A percentile compares a stretch with the other conserved stretches of the same genome.
phyloP scores from a whole-genome alignment of 2,329 filamentous ascomycete genomes.

The Achaetomium macrosporum region DNA sequence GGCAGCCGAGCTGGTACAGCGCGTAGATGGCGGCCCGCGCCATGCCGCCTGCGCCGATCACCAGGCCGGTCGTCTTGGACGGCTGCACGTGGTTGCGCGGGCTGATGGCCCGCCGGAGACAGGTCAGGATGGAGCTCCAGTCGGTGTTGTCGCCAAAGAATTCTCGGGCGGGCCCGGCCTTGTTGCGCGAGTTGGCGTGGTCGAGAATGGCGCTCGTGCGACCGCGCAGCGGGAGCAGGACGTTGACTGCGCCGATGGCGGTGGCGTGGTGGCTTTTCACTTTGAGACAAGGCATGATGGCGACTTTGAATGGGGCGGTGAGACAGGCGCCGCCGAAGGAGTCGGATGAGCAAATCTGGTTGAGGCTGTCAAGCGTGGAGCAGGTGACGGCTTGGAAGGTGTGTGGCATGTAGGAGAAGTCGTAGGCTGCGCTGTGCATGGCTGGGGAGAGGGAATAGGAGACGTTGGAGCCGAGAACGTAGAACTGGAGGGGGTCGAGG shows the following conservation, averaged over 20 bases:
- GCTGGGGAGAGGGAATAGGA: conserved; percentile 66
- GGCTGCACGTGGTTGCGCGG: conserved; percentile 57
- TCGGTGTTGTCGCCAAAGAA: conserved; percentile 54
- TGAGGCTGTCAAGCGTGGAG: conserved; percentile 54
- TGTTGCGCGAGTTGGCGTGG: conserved; percentile 53
- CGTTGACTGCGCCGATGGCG: conserved; percentile 68
- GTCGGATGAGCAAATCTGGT: conserved; percentile 51
- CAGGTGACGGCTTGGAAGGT: conserved; percentile 56
- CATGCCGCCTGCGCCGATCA: conserved; percentile 64
- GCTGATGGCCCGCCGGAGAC: conserved; percentile 62
- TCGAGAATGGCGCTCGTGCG: conserved; percentile 44
- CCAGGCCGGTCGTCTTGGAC: conserved; percentile 46
- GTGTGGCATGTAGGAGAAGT: conserved; percentile 61
- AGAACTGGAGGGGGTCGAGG: conserved; percentile 61
- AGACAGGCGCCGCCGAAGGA: conserved; percentile 64
- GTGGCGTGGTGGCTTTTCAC: conserved; percentile 62
- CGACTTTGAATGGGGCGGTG: conserved; percentile 64
- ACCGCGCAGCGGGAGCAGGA: conserved; percentile 59
- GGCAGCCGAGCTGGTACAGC: conserved; percentile 65
- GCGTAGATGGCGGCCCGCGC: conserved; percentile 69
- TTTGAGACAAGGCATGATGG: conserved; percentile 58
- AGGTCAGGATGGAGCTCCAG: conserved; percentile 41
- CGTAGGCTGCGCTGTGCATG: conserved; percentile 66
- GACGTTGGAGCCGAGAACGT: conserved; percentile 61
- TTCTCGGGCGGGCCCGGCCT: conserved; percentile 53